phyloP scores from a whole-genome alignment of 345 rosid genomes.

The Pugionium cornutum region DNA sequence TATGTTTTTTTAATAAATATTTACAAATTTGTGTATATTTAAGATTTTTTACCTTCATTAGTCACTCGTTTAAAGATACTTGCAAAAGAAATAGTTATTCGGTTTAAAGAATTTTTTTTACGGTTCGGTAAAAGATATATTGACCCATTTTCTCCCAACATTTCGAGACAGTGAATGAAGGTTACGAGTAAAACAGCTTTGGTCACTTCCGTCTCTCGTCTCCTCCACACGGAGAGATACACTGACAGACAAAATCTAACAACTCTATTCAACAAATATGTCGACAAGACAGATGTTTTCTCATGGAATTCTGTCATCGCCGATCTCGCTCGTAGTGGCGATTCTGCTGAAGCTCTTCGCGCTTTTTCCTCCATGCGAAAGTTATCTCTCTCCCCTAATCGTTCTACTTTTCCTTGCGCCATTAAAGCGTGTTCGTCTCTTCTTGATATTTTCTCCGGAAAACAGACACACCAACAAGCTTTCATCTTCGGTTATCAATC shows the following conservation, averaged over 20 bases:
- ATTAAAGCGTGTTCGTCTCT: constrained; percentile 85
- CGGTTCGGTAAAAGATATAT: too few relatives aligned
- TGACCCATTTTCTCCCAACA: too few relatives aligned
- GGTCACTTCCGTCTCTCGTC: constrained; percentile 18
- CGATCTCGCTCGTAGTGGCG: constrained; percentile 77
- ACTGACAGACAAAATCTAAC: constrained; percentile 55
- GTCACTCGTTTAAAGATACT: too few relatives aligned
- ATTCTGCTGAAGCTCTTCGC: constrained; percentile 69
- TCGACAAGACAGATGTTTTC: constrained; percentile 63
- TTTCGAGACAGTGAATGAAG: constrained; percentile 45
- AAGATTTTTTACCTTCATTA: too few relatives aligned
- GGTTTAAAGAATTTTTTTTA: too few relatives aligned
- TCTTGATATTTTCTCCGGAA: constrained; percentile 66
- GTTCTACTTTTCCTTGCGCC: constrained; percentile 80
- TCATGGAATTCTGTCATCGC: constrained; percentile 94
- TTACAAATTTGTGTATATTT: too few relatives aligned
- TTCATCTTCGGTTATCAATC: constrained; percentile 62
- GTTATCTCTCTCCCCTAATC: constrained; percentile 66
- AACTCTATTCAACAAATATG: constrained; percentile 64
- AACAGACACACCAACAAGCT: constrained; percentile 84
- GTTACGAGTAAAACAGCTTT: constrained; percentile 25
- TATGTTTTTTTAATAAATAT: too few relatives aligned
- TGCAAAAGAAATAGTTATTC: too few relatives aligned
- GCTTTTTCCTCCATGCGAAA: constrained; percentile 83
- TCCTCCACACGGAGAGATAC: constrained; percentile 33